phyloP scores from a whole-genome alignment of 495 filamentous ascomycete genomes.

The Tuber brumale region DNA sequence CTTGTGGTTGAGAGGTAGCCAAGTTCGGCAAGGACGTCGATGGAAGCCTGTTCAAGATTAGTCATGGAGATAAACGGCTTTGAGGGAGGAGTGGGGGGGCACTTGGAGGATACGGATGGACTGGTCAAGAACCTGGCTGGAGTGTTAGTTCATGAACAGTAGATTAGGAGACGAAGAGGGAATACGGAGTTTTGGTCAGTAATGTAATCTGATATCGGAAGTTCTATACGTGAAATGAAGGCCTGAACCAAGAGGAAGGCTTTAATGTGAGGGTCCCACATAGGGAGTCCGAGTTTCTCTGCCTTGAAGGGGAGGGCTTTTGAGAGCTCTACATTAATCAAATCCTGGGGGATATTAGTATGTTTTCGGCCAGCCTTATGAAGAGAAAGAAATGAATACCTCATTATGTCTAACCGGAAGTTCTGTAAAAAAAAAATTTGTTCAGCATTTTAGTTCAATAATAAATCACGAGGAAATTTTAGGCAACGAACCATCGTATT shows the following conservation, averaged over 20 bases:
- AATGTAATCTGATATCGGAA: slow-evolving; percentile 95
- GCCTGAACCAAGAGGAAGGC: slow-evolving; percentile 90
- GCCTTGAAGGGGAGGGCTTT: slow-evolving; percentile 65
- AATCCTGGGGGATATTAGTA: slow-evolving; percentile 48
- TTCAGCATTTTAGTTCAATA: slow-evolving; percentile 2
- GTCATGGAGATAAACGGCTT: background rate
- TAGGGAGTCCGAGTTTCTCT: slow-evolving; percentile 64
- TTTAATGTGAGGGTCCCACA: slow-evolving; percentile 99
- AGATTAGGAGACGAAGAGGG: slow-evolving; percentile 13
- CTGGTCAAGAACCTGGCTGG: slow-evolving; percentile 72
- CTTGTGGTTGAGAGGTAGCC: slow-evolving; percentile 66
- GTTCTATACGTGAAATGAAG: slow-evolving; percentile 82
- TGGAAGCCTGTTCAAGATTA: slow-evolving; percentile 56
- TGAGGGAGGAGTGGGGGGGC: background rate
- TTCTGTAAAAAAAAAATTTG: slow-evolving; percentile 51
- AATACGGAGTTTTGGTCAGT: slow-evolving; percentile 69
- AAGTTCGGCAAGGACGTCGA: slow-evolving; percentile 90
- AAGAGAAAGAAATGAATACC: background rate
- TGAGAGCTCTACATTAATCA: slow-evolving; percentile 90
- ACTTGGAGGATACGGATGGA: slow-evolving; percentile 82
- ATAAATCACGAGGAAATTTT: background rate
- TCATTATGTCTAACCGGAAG: slow-evolving; percentile 98
- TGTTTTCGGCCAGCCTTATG: background rate
- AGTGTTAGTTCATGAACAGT: slow-evolving; percentile 11
- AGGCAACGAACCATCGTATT: slow-evolving; percentile 60